phyloP scores from a whole-genome alignment of 1,139 yeast species.

The Debaryomyces nepalensis region DNA sequence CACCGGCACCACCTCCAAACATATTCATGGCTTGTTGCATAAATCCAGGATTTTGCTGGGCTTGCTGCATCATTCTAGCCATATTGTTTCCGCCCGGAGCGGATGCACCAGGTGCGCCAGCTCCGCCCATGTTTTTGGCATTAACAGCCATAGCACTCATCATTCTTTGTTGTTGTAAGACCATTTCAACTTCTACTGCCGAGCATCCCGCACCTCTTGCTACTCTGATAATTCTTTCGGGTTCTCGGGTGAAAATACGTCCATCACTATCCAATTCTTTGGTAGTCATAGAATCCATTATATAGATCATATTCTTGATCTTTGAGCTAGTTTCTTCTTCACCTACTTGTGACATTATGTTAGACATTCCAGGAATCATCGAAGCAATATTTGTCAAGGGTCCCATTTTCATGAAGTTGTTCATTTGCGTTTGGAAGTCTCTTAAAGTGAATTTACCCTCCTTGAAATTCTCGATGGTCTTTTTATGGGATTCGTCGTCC shows the following conservation, averaged over 20 bases:
- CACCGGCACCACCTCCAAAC: conserved; percentile 68
- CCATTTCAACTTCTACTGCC: conserved; percentile 92
- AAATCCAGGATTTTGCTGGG: conserved; percentile 54
- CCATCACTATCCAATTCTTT: conserved; percentile 94
- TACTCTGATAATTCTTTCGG: conserved; percentile 83
- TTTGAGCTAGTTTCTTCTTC: conserved; percentile 87
- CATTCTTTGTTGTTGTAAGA: conserved; percentile 88
- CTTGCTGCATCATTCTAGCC: conserved; percentile 55
- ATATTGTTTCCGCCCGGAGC: conserved; percentile 39
- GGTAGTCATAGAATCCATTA: conserved; percentile 96
- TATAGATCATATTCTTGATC: conserved; percentile 86
- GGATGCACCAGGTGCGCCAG: conserved; percentile 47
- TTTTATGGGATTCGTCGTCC: conserved; percentile 67
- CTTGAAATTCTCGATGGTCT: conserved; percentile 89
- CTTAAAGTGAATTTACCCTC: conserved; percentile 93
- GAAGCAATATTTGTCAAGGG: conserved; percentile 91
- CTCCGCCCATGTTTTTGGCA: conserved; percentile 57
- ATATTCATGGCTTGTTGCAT: conserved; percentile 60
- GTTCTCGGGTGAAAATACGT: conserved; percentile 74
- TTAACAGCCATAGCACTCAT: conserved; percentile 92
- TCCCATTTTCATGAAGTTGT: conserved; percentile 94
- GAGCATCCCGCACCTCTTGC: conserved; percentile 97
- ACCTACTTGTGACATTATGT: conserved; percentile 82
- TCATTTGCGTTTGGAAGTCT: conserved; percentile 94
- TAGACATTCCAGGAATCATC: conserved; percentile 94